A percentile compares a stretch with the other conserved stretches of the same genome.
phyloP scores from a whole-genome alignment of 2,329 filamentous ascomycete genomes.

The Lecanicillium sp. region DNA sequence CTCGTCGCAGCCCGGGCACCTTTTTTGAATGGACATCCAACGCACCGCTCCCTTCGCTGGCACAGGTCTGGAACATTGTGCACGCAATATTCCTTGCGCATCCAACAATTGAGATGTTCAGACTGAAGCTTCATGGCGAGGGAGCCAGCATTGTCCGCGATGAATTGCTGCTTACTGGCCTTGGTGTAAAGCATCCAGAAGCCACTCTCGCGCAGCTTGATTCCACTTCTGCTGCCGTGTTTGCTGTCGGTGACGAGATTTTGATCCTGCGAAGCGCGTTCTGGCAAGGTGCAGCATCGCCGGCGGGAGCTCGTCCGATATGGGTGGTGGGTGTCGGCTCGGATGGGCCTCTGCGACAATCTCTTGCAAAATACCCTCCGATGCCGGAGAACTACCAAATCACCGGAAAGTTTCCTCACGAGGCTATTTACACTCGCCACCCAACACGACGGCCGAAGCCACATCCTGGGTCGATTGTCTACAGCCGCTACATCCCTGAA shows the following conservation, averaged over 20 bases:
- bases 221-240: conserved; percentile 14
- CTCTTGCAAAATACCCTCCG: conserved; percentile 32
- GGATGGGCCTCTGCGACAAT: conserved; percentile 31
- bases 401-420: conserved; percentile 26
- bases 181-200: conserved; percentile 19
- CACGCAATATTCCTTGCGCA: conserved; percentile 42
- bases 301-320: conserved; percentile 54
- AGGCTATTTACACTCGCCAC: conserved; percentile 44
- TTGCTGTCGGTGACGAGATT: conserved; percentile 25
- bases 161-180: conserved; percentile 22
- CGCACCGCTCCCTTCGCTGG: conserved; percentile 32
- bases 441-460: conserved; percentile 65
- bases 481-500: conserved; percentile 70
- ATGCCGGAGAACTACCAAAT: conserved; percentile 36
- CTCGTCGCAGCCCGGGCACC: conserved; percentile 41
- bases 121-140: conserved; percentile 31
- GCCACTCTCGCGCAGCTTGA: conserved; percentile 24
- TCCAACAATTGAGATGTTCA: conserved; percentile 36
- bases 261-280: conserved; percentile 47
- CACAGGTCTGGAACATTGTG: conserved; percentile 43
- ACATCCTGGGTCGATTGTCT: conserved; percentile 57
- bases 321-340: conserved; percentile 41
- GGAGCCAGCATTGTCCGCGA: conserved; percentile 20
- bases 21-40: conserved; percentile 34
- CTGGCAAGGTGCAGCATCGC: conserved; percentile 62